Conservation (phyloP, 306 rosid species). For the Lagenaria siceraria region DNA sequence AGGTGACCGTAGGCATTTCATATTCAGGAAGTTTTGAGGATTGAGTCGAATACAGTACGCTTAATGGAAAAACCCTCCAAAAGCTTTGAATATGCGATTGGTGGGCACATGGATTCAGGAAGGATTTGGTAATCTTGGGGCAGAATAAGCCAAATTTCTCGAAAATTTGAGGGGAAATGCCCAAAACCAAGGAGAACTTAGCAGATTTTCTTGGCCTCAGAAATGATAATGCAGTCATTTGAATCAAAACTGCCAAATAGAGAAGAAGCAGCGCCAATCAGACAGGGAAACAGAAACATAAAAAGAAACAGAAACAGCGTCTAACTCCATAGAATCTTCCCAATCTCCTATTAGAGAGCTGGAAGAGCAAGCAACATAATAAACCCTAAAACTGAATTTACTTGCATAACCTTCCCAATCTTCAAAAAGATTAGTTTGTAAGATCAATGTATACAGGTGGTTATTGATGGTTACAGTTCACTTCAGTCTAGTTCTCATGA, state of each 20-base stretch:
- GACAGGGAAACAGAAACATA: not conserved
- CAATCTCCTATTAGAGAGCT: not conserved
- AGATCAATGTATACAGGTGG: not conserved
- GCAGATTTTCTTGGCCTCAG: conserved; percentile 30
- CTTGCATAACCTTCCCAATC: not conserved
- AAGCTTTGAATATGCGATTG: conserved; percentile 25
- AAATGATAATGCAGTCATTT: conserved; percentile 19
- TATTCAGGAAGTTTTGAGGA: conserved; percentile 67
- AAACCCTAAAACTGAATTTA: not conserved
- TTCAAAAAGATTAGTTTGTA: not conserved
- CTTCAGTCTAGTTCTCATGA: not conserved
- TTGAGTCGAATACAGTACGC: conserved; percentile 34
- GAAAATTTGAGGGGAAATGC: conserved; percentile 1
- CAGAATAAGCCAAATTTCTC: conserved; percentile 9
- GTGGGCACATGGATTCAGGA: conserved; percentile 8
- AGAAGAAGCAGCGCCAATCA: not conserved
- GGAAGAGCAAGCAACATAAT: not conserved
- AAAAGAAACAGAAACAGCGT: not conserved
- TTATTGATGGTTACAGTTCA: not conserved
- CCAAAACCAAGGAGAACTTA: conserved; percentile 12
- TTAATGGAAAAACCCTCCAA: conserved; percentile 31
- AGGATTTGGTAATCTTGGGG: conserved; percentile 9
- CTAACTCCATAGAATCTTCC: not conserved
- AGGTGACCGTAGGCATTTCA: conserved; percentile 87
- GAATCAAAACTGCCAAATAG: not conserved